Conservation (phyloP, 106 monocot species). For the Allium fistulosum region DNA sequence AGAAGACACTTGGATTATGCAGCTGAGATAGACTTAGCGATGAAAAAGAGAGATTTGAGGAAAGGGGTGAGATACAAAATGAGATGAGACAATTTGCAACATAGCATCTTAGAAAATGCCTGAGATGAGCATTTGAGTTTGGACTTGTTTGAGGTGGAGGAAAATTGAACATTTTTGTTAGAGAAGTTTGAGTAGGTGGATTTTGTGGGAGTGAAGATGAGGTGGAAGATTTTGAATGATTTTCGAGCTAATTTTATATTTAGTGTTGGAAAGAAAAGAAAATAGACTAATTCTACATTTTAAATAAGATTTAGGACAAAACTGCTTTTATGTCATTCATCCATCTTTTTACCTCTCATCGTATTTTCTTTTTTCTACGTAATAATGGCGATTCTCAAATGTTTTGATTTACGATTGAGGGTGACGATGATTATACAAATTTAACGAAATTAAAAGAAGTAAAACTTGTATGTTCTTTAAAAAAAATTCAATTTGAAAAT, state of each 20-base stretch:
- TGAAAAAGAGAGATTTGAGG: conserved; percentile 24
- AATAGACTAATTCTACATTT: too few relatives aligned
- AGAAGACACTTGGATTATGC: conserved; percentile 34
- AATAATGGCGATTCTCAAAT: too few relatives aligned
- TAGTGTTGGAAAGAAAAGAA: background rate
- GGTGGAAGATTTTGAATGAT: conserved; percentile 10
- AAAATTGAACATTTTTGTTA: conserved; percentile 21
- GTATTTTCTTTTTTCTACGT: too few relatives aligned
- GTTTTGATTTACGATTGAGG: too few relatives aligned
- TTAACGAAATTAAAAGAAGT: too few relatives aligned
- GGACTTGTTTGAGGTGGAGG: conserved; percentile 49
- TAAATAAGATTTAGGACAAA: too few relatives aligned
- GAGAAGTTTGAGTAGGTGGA: conserved; percentile 26
- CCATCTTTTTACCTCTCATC: too few relatives aligned
- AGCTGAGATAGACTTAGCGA: conserved; percentile 14
- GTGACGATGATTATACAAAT: too few relatives aligned
- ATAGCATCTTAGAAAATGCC: conserved; percentile 32
- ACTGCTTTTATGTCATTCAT: too few relatives aligned
- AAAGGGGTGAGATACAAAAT: conserved; percentile 19
- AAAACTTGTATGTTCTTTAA: too few relatives aligned
- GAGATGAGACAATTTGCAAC: conserved; percentile 33
- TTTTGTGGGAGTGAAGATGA: conserved; percentile 1
- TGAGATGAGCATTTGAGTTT: conserved; percentile 49
- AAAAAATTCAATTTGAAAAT: too few relatives aligned
- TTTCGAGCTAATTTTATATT: background rate